Base-by-base conservation (phyloP, 805 yeast genomes). In the Sugiyamaella mastotermitis region DNA sequence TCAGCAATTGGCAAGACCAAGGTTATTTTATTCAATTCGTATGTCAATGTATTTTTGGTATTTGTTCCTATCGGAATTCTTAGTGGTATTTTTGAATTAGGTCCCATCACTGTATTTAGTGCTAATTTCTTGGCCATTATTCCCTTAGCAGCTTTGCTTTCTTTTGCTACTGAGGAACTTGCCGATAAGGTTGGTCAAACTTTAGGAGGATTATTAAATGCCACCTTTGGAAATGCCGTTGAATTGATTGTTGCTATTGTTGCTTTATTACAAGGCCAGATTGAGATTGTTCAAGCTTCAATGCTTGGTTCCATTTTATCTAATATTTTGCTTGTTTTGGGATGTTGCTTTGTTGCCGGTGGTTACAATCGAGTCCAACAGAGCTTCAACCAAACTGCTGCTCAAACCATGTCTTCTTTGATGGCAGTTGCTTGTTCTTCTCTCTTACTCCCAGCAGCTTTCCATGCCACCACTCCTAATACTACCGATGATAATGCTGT, bases 141-240 rank as follows among this genome's bases (percentile, higher is more conserved):
- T 30, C 97, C 97, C 11, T 68, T 92, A 53, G 97, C 98, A 5
- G 81, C 94, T 1, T 69, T 90, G 16, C 68, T 92, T 41, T 94
- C 96, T 0, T 86, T 71, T 63, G 94, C 96, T 28, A 92, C 98
- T 3, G 98, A 92, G 60, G 94, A 87, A 53, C 69, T 92, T 40
- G 77, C 95, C 30, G 83, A 76, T 42, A 79, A 82, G 47, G 86
- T 86, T 23, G 97, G 97, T 43, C 83, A 86, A 54, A 88, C 97
- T 7, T 49, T 90, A 17, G 97, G 98, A 10, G 97, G 97, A 0
- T 69, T 92, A 47, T 69, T 92, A 53, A 92, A 92, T 63, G 98
- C 98, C 2, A 88, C 97, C 7, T 85, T 92, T 58, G 98, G 98
- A 42, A 92, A 92, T 60, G 97, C 97, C 2, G 96, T 92, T 16